Conservation (phyloP, 2,329 filamentous ascomycete genomes). For the Acrodontium crateriforme region DNA sequence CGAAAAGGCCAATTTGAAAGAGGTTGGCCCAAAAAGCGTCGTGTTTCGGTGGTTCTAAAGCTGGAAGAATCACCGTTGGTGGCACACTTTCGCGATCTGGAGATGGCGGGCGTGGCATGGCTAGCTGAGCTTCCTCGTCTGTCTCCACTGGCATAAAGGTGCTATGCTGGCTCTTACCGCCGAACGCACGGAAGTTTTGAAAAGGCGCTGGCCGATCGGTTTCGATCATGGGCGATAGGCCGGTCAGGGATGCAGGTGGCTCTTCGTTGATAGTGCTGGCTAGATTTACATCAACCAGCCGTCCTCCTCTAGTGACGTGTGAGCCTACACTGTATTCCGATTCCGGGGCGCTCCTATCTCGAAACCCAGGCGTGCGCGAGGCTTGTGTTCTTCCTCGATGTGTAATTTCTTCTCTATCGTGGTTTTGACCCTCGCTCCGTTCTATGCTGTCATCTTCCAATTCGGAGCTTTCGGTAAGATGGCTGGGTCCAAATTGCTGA, state of each 20-base stretch:
- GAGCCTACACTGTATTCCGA: slow-evolving; percentile 28
- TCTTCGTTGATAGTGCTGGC: slow-evolving; percentile 46
- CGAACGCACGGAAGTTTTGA: slow-evolving; percentile 39
- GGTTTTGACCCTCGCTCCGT: slow-evolving; percentile 24
- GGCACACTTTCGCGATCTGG: slow-evolving; percentile 41
- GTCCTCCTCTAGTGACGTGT: slow-evolving; percentile 43
- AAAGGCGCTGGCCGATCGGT: slow-evolving; percentile 35
- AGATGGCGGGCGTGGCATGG: slow-evolving; percentile 33
- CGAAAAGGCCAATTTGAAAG: slow-evolving; percentile 72
- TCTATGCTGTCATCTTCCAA: slow-evolving; percentile 50
- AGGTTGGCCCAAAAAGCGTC: slow-evolving; percentile 87
- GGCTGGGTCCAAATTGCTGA: slow-evolving; percentile 71
- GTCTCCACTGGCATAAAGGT: slow-evolving; percentile 38
- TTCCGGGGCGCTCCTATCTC: slow-evolving; percentile 27
- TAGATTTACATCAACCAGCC: slow-evolving; percentile 76
- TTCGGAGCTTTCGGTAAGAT: slow-evolving; percentile 74
- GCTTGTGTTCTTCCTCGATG: slow-evolving; percentile 10
- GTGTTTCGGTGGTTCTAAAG: slow-evolving; percentile 61
- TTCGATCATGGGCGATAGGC: slow-evolving; percentile 24
- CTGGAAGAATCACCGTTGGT: slow-evolving; percentile 42
- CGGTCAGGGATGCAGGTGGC: slow-evolving; percentile 21
- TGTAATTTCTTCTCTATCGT: slow-evolving; percentile 25
- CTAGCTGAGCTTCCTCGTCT: slow-evolving; percentile 34
- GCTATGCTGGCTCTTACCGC: slow-evolving; percentile 23
- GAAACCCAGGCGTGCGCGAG: slow-evolving; percentile 22